Percentiles rank a stretch among this genome's conserved stretches.
Evolutionary conservation across 768 basidiomycete genomes (phyloP).

Genomic region (Daedaleopsis sinensis): DNA sequence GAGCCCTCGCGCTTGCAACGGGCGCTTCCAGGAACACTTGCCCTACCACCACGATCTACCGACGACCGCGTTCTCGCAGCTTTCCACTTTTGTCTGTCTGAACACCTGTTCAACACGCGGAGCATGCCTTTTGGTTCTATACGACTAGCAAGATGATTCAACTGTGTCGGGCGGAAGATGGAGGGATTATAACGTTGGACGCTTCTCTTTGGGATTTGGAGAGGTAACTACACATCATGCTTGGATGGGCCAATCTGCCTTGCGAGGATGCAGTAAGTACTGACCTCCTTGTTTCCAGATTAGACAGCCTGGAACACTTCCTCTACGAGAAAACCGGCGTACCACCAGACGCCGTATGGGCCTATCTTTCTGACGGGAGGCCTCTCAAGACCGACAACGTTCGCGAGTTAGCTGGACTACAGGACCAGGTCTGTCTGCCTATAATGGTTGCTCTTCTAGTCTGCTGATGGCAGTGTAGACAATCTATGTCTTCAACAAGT

Average conservation of each 20-base stretch:
- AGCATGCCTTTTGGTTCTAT: background rate
- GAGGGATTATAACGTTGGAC: conserved; percentile 51
- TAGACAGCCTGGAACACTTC: conserved; percentile 70
- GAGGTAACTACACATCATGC: conserved; percentile 45
- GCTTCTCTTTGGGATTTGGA: conserved; percentile 77
- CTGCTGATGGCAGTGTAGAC: conserved; percentile 41
- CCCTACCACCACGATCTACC: conserved; percentile 5
- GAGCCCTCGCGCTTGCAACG: too few species aligned
- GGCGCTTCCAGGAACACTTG: too few species aligned
- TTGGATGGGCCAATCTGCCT: background rate
- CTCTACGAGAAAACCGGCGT: conserved; percentile 73
- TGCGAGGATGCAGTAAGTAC: background rate
- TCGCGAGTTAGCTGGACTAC: conserved; percentile 72
- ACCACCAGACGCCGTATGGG: conserved; percentile 68
- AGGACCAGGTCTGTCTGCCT: conserved; percentile 63
- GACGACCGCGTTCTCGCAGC: background rate
- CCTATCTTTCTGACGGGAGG: conserved; percentile 80
- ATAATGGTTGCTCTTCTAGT: background rate
- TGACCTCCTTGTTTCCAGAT: conserved; percentile 39
- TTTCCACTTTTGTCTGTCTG: background rate
- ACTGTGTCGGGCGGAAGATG: conserved; percentile 46
- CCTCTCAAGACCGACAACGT: conserved; percentile 72
- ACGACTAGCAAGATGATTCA: conserved; percentile 34
- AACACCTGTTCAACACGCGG: background rate
- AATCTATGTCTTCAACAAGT: conserved; percentile 85